phyloP scores from a whole-genome alignment of 768 basidiomycete species.

The Mycena metata region DNA sequence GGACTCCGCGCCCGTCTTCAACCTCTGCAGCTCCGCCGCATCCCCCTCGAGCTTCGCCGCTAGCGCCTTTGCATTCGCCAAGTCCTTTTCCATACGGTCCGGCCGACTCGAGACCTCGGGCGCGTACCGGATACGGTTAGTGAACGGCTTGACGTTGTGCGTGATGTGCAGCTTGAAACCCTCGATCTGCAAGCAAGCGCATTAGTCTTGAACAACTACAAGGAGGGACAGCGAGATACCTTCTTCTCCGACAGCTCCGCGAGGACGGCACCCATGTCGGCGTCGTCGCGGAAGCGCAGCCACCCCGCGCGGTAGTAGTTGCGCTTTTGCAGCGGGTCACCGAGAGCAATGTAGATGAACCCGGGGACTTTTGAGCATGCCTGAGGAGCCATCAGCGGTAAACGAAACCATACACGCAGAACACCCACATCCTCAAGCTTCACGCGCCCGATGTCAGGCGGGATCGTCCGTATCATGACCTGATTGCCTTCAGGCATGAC shows the following conservation, averaged over 20 bases:
- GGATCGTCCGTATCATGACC: conserved; percentile 95
- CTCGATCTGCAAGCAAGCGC: conserved; percentile 75
- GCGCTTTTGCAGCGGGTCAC: conserved; percentile 93
- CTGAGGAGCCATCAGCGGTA: conserved; percentile 47
- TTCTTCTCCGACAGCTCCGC: conserved; percentile 85
- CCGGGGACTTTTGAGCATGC: conserved; percentile 83
- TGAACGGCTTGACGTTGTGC: conserved; percentile 83
- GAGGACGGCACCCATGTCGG: conserved; percentile 83
- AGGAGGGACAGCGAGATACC: conserved; percentile 57
- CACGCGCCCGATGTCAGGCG: conserved; percentile 90
- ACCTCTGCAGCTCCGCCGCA: conserved; percentile 64
- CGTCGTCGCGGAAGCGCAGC: conserved; percentile 88
- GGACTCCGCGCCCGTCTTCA: conserved; percentile 46
- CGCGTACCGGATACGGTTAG: conserved; percentile 82
- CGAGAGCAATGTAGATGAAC: conserved; percentile 89
- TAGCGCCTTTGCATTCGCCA: conserved; percentile 80
- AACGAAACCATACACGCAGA: conserved; percentile 18
- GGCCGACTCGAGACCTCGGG: conserved; percentile 87
- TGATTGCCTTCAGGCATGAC: conserved; percentile 86
- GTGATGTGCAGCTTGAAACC: conserved; percentile 94
- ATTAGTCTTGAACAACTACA: conserved; percentile 11
- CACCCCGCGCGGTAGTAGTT: conserved; percentile 96
- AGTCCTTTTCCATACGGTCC: conserved; percentile 85
- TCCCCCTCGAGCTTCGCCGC: conserved; percentile 84
- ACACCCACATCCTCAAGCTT: conserved; percentile 88